Evolutionary conservation across 768 basidiomycete species (phyloP).

Genomic region (Pleurotus pulmonarius): DNA sequence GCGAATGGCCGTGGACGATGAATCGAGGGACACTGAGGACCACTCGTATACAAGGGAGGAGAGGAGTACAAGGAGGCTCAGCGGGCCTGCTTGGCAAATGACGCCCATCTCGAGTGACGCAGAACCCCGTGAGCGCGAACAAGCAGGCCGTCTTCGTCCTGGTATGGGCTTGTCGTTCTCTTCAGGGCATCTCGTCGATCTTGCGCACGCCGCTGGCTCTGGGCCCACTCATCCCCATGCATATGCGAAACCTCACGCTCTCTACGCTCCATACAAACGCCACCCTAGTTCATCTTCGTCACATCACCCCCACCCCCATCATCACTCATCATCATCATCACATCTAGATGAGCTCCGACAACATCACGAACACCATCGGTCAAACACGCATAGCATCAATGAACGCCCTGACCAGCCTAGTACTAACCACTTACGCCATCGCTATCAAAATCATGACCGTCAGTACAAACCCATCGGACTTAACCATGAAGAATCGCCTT

Average conservation of each 20-base stretch:
- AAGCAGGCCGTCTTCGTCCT: constrained; percentile 12
- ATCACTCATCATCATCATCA: background rate
- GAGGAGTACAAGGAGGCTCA: constrained; percentile 41
- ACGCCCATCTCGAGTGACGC: constrained; percentile 24
- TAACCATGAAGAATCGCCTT: constrained; percentile 59
- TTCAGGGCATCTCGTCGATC: constrained; percentile 38
- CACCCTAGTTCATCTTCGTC: constrained; percentile 18
- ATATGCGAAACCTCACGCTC: background rate
- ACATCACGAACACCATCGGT: constrained; percentile 3
- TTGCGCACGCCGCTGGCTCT: constrained; percentile 20
- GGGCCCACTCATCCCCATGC: constrained; percentile 22
- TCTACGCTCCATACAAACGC: constrained; percentile 6
- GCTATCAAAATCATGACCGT: constrained; percentile 22
- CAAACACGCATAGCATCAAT: background rate
- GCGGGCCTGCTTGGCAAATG: constrained; percentile 56
- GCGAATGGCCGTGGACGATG: constrained; percentile 1
- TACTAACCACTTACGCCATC: constrained; percentile 21
- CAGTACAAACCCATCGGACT: constrained; percentile 6
- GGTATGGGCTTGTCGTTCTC: constrained; percentile 34
- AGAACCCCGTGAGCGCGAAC: constrained; percentile 2
- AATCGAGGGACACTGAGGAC: constrained; percentile 18
- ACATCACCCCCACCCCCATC: constrained; percentile 37
- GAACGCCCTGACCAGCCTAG: background rate
- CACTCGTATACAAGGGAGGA: constrained; percentile 13
- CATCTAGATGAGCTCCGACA: background rate